These are phyloP conservation scores for Agaricales sp. DNA, from an alignment of 1,284 basidiomycete species.

Conservation along the genomic window DNA sequence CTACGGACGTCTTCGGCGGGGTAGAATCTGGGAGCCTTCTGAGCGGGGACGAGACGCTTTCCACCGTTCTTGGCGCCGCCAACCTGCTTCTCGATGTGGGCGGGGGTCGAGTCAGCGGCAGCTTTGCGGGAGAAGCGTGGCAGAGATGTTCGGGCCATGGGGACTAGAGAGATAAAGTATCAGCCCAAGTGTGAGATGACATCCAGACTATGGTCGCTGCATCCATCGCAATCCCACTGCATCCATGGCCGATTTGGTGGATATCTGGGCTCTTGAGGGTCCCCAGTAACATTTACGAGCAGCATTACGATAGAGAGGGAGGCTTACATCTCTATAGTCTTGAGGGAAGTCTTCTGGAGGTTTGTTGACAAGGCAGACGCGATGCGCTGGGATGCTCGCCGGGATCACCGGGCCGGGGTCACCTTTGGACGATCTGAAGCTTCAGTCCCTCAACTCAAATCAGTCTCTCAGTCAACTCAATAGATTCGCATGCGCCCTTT, in stretches of 20 bases:
- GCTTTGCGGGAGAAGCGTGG: slow-evolving; percentile 38
- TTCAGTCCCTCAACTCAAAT: too few relatives aligned
- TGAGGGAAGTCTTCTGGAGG: neutral
- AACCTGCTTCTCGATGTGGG: slow-evolving; percentile 73
- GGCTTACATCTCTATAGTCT: neutral
- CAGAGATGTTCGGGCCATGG: neutral
- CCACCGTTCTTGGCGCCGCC: slow-evolving; percentile 89
- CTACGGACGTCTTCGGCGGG: slow-evolving; percentile 90
- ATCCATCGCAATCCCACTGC: neutral
- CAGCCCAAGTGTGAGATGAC: neutral
- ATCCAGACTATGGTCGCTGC: neutral
- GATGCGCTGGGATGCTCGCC: too few relatives aligned
- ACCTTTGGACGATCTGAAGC: too few relatives aligned
- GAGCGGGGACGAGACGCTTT: slow-evolving; percentile 77
- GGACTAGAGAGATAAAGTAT: neutral
- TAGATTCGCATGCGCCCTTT: too few relatives aligned
- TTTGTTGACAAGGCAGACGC: too few relatives aligned
- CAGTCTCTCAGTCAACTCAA: too few relatives aligned
- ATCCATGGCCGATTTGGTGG: neutral
- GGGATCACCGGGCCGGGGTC: too few relatives aligned
- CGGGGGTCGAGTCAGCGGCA: slow-evolving; percentile 46
- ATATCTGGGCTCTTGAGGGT: neutral
- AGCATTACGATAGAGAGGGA: too few relatives aligned
- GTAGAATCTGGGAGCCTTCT: slow-evolving; percentile 93
- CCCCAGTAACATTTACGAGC: too few relatives aligned